Evolutionary conservation across 2,329 filamentous ascomycete genomes (phyloP), one percentile per base, ranked within the genome.

Genomic region (Aspergillus ochraceoroseus): DNA sequence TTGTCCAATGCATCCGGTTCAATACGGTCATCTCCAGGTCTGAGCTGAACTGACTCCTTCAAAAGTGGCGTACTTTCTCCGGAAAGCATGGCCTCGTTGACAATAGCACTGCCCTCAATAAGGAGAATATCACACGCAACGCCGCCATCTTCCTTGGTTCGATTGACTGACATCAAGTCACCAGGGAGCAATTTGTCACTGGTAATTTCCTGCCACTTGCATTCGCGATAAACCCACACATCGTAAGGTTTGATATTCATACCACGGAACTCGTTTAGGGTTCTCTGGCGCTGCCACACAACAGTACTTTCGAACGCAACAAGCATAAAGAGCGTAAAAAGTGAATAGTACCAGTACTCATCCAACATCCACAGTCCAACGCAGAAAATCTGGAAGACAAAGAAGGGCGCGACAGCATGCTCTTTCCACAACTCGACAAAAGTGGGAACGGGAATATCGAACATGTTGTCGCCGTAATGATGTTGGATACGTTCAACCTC

Each of bases 231-330:
- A 6, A 90, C 92, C 76, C 84, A 94, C 53, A 96, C 81, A 47
- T 92, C 85, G 65, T 96, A 96, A 8, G 92, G 94, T 73, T 98
- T 95, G 70, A 98, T 95, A 74, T 87, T 94, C 94, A 98, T 98
- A 54, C 90, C 88, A 34, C 92, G 87, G 72, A 98, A 98, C 68
- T 98, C 92, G 60, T 79, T 94, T 52, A 98, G 70, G 2, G 94
- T 98, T 53, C 90, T 79, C 76, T 98, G 92, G 46, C 92, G 82
- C 71, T 98, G 92, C 94, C 92, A 98, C 11, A 98, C 94, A 25
- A 98, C 94, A 2, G 92, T 98, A 65, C 89, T 95, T 72, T 98
- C 92, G 56, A 98, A 98, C 44, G 80, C 83, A 53, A 98, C 87
- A 41, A 98, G 79, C 94, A 98, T 98, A 71, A 96, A 89, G 14